Evolutionary conservation across 345 rosid species (phyloP).

Genomic region (Dipteronia sinensis): DNA sequence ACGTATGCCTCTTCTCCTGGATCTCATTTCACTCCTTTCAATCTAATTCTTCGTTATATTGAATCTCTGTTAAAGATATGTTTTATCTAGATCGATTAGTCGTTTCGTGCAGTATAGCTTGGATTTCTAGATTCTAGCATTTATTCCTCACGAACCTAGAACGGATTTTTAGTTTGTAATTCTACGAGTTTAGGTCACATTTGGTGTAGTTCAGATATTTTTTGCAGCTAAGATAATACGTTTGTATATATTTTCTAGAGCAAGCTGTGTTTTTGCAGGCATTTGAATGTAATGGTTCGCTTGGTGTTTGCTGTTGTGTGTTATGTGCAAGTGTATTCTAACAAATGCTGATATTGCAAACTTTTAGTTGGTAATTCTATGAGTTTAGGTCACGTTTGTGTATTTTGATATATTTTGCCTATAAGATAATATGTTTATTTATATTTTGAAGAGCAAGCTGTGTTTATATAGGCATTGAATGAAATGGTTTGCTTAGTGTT

Average conservation of each 20-base stretch:
- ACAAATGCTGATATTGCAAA: not conserved
- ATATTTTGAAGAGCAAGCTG: not conserved
- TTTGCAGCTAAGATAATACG: too few relatives aligned
- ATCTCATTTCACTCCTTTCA: constrained; percentile 19
- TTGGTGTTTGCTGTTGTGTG: not conserved
- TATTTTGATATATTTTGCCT: too few relatives aligned
- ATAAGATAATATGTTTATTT: too few relatives aligned
- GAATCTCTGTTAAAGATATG: too few relatives aligned
- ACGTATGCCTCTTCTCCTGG: constrained; percentile 24
- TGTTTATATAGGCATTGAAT: not conserved
- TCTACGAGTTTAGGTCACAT: not conserved
- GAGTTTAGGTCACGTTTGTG: not conserved
- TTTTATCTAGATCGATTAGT: not conserved
- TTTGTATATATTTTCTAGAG: too few relatives aligned
- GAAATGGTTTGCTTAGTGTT: not conserved
- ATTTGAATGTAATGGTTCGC: not conserved
- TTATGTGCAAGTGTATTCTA: too few relatives aligned
- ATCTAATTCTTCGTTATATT: not conserved
- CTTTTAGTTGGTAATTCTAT: not conserved
- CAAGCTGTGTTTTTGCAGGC: not conserved
- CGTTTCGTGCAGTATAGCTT: not conserved
- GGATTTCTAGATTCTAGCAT: not conserved
- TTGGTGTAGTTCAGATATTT: too few relatives aligned
- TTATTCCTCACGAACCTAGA: not conserved
- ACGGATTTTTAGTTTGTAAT: not conserved